phyloP scores from a whole-genome alignment of 2,329 filamentous ascomycete genomes.

The Apiospora pterosperma region DNA sequence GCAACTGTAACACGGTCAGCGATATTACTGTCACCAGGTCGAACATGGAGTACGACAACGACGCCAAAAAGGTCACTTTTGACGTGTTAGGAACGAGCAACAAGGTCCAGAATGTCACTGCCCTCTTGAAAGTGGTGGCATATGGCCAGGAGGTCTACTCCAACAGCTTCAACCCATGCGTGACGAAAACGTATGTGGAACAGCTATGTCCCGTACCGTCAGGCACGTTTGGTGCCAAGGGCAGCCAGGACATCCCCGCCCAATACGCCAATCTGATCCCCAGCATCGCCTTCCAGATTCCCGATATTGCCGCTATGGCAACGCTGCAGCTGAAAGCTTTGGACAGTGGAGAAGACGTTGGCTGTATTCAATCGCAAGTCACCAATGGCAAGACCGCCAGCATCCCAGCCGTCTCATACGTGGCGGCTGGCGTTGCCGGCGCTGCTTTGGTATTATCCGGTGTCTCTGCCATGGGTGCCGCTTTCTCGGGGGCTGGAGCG shows the following conservation, averaged over 20 bases:
- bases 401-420: conserved; percentile 74
- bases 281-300: conserved; percentile 82
- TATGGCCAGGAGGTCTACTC: conserved; percentile 81
- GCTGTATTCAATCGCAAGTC: conserved; percentile 79
- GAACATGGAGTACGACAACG: conserved; percentile 75
- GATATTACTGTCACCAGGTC: conserved; percentile 69
- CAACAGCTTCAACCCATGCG: conserved; percentile 81
- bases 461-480: conserved; percentile 63
- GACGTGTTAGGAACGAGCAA: conserved; percentile 76
- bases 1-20: conserved; percentile 60
- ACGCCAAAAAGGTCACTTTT: conserved; percentile 70
- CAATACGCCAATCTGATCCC: conserved; percentile 75
- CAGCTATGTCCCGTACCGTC: conserved; percentile 82
- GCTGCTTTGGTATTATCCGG: conserved; percentile 74
- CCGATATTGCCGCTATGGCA: conserved; percentile 84
- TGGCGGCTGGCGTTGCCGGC: conserved; percentile 81
- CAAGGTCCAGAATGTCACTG: conserved; percentile 75
- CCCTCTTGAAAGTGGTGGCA: conserved; percentile 70
- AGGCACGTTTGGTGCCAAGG: conserved; percentile 70
- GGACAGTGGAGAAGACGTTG: conserved; percentile 60
- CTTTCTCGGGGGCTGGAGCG: conserved; percentile 51
- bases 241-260: conserved; percentile 67
- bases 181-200: conserved; percentile 59
- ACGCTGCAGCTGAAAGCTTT: conserved; percentile 69
- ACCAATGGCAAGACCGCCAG: conserved; percentile 82